Conservation (phyloP, 73 alveolate genomes). For the Paramecium primaurelia region DNA sequence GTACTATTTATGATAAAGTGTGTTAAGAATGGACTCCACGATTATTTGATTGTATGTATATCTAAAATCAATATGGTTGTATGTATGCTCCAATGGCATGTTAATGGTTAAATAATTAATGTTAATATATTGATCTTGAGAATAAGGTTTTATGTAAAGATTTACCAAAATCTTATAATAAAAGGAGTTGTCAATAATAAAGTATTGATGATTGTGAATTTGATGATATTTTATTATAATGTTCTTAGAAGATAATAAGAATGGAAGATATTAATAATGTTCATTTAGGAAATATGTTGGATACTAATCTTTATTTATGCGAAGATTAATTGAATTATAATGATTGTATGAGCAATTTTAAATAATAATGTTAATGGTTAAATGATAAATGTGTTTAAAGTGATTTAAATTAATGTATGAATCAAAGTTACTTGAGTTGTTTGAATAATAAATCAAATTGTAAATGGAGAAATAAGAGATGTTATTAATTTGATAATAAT, state of each 20-base stretch:
- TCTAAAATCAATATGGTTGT: conserved; percentile 26
- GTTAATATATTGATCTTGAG: neutral
- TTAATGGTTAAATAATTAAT: neutral
- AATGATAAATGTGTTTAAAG: neutral
- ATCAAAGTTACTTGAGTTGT: neutral
- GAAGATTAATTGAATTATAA: neutral
- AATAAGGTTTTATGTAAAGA: neutral
- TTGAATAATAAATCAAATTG: neutral
- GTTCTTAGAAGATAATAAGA: neutral
- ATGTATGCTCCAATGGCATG: conserved; percentile 7
- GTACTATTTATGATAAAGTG: neutral
- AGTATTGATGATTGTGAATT: neutral
- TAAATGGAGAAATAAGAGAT: conserved; percentile 22
- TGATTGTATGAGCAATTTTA: neutral
- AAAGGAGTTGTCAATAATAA: neutral
- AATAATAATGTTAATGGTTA: neutral
- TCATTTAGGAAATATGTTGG: neutral
- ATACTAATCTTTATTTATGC: neutral
- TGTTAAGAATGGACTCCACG: neutral
- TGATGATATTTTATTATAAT: neutral
- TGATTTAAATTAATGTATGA: neutral
- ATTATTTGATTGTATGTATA: neutral
- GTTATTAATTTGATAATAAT: neutral
- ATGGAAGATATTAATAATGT: neutral
- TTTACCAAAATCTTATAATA: neutral